Conservation (phyloP, 176 grass and related monocot species). For the Aegilops umbellulata region DNA sequence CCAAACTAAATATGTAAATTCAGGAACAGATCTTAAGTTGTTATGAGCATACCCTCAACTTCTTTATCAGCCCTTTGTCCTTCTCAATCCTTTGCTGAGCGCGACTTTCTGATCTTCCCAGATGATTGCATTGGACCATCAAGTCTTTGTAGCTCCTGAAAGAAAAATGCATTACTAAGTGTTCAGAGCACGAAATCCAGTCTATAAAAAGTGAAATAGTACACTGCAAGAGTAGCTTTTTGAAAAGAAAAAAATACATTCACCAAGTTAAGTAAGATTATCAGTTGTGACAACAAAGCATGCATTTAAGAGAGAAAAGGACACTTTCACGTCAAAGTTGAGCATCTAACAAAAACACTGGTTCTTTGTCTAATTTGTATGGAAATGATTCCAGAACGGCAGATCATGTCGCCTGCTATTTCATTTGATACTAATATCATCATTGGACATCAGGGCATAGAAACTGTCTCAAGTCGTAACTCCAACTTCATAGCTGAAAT, state of each 20-base stretch:
- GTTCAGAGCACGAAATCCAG: not conserved
- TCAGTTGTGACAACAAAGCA: not conserved
- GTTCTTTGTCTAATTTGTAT: not conserved
- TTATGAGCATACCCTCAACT: conserved; percentile 48
- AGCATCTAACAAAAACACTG: not conserved
- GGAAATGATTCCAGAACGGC: not conserved
- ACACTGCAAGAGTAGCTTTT: not conserved
- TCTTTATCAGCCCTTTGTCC: conserved; percentile 76
- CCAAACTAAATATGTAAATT: not conserved
- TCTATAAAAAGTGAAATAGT: not conserved
- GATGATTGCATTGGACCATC: conserved; percentile 77
- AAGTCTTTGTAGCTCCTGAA: conserved; percentile 94
- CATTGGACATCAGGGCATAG: not conserved
- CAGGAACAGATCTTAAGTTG: not conserved
- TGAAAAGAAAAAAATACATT: not conserved
- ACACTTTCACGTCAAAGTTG: not conserved
- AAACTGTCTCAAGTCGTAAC: not conserved
- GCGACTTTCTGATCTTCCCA: conserved; percentile 78
- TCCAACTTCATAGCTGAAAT: not conserved
- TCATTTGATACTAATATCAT: not conserved
- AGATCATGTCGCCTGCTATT: not conserved
- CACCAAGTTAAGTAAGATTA: not conserved
- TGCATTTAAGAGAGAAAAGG: not conserved
- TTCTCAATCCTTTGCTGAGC: conserved; percentile 66
- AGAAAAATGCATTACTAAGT: conserved; percentile 17